These are phyloP conservation scores for Claviceps pazoutovae DNA, from an alignment of 2,329 filamentous ascomycete genomes.

Conservation along the genomic window DNA sequence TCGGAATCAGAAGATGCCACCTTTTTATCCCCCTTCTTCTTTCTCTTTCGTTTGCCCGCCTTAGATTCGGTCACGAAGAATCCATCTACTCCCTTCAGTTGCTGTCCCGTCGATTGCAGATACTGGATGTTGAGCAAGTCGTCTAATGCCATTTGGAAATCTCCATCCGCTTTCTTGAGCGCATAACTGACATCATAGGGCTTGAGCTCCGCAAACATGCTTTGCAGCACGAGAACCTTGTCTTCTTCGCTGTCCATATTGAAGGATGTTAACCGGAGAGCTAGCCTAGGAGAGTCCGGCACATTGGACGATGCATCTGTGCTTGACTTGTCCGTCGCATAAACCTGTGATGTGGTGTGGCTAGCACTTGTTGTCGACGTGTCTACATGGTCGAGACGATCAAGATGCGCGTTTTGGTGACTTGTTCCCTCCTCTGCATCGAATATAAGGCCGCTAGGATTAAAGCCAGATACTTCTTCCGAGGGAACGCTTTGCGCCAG, in stretches of 20 bases:
- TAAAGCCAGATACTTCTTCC: constrained; percentile 65
- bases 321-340: constrained; percentile 13
- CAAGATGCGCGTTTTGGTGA: neutral
- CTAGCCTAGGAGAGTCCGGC: constrained; percentile 12
- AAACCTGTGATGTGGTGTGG: constrained; percentile 13
- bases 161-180: constrained; percentile 51
- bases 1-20: constrained; percentile 6
- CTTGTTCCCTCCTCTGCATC: constrained; percentile 13
- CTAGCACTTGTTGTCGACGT: constrained; percentile 15
- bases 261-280: constrained; percentile 18
- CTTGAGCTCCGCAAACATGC: constrained; percentile 60
- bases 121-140: constrained; percentile 67
- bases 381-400: constrained; percentile 6
- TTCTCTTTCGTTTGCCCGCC: constrained; percentile 21
- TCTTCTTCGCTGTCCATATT: constrained; percentile 36
- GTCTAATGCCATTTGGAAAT: constrained; percentile 60
- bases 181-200: constrained; percentile 50
- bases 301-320: constrained; percentile 15
- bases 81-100: constrained; percentile 65
- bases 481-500: constrained; percentile 49
- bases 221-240: constrained; percentile 48
- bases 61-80: constrained; percentile 47
- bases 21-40: constrained; percentile 22
- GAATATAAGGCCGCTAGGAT: constrained; percentile 57
- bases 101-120: constrained; percentile 52